A percentile compares a stretch with the other conserved stretches of the same genome.
These are phyloP conservation scores for Cenchrus fungigraminus DNA, from an alignment of 176 grass and related monocot species.

Conservation along the genomic window DNA sequence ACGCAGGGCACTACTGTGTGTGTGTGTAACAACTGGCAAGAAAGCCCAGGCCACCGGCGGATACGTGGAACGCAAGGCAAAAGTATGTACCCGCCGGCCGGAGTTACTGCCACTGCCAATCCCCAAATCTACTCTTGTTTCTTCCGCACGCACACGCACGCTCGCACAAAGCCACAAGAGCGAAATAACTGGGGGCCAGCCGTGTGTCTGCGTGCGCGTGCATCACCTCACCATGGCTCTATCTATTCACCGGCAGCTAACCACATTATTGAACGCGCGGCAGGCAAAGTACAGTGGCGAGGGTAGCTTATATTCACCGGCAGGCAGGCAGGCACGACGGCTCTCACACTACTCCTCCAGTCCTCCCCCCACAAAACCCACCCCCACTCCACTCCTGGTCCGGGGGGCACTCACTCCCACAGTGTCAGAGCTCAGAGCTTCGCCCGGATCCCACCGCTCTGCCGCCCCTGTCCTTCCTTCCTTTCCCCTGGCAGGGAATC, in stretches of 20 bases:
- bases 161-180: background rate
- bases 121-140: slow-evolving; percentile 6
- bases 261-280: slow-evolving; percentile 52
- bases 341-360: background rate
- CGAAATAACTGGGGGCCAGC: background rate
- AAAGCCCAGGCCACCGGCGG: background rate
- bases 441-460: slow-evolving; percentile 43
- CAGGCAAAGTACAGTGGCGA: slow-evolving; percentile 37
- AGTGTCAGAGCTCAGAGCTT: slow-evolving; percentile 34
- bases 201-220: background rate
- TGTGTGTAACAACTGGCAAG: no score
- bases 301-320: slow-evolving; percentile 62
- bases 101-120: background rate
- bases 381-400: slow-evolving; percentile 17
- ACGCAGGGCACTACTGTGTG: background rate
- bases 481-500: slow-evolving; percentile 27
- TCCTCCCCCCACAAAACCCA: background rate
- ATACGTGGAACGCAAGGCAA: slow-evolving; percentile 49
- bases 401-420: slow-evolving; percentile 21
- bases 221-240: background rate
- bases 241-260: background rate
- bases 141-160: background rate
- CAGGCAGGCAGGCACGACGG: background rate
- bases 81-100: slow-evolving; percentile 7
- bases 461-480: slow-evolving; percentile 44